phyloP scores from a whole-genome alignment of 371 early-diverging fungal species.

The Mortierella sp. region DNA sequence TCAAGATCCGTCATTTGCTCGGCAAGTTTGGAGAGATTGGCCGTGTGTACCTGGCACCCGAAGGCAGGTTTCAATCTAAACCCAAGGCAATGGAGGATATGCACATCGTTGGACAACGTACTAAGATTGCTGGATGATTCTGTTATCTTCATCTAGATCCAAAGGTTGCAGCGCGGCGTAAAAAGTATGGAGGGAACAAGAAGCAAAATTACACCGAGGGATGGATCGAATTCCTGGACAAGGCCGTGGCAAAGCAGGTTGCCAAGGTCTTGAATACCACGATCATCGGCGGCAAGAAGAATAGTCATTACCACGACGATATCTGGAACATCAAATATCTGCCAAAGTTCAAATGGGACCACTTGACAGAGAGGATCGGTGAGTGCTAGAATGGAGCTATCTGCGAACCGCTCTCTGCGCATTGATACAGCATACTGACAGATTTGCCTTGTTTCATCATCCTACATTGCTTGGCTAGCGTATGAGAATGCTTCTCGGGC shows the following conservation, averaged over 20 bases:
- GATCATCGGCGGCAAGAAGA: slow-evolving; percentile 86
- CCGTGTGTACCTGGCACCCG: slow-evolving; percentile 87
- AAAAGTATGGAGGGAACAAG: slow-evolving; percentile 79
- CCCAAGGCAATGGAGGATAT: too few relatives aligned
- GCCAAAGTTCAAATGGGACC: slow-evolving; percentile 95
- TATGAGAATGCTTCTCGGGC: slow-evolving; percentile 85
- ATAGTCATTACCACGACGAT: slow-evolving; percentile 86
- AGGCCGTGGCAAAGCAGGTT: slow-evolving; percentile 82
- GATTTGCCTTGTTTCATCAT: slow-evolving; percentile 2
- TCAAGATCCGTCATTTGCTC: slow-evolving; percentile 80
- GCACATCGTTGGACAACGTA: too few relatives aligned
- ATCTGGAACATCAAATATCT: slow-evolving; percentile 97
- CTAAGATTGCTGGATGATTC: background rate
- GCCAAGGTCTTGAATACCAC: slow-evolving; percentile 84
- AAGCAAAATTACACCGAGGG: slow-evolving; percentile 92
- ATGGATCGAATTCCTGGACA: slow-evolving; percentile 97
- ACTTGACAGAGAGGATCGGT: slow-evolving; percentile 93
- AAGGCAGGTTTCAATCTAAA: slow-evolving; percentile 62
- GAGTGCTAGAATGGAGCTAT: slow-evolving; percentile 15
- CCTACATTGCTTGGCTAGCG: slow-evolving; percentile 58
- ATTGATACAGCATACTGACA: slow-evolving; percentile 1
- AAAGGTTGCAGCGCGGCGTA: slow-evolving; percentile 65
- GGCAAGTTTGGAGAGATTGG: slow-evolving; percentile 82
- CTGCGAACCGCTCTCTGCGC: background rate
- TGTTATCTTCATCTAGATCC: slow-evolving; percentile 55